phyloP scores from a whole-genome alignment of 2,329 filamentous ascomycete species.

The Cadophora gregata region DNA sequence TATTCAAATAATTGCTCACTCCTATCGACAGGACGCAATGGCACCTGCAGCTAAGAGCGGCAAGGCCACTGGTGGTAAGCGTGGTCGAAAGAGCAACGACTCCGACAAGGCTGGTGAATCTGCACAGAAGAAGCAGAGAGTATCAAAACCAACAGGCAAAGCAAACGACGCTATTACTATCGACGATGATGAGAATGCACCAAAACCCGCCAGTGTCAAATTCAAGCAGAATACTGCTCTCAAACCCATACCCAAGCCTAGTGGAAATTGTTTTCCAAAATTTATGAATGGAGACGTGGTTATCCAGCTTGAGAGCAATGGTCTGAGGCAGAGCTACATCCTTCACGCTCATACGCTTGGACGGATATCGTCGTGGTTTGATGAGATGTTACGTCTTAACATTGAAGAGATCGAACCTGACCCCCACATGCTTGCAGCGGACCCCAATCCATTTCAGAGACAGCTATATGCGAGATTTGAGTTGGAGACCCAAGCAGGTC shows the following conservation, averaged over 20 bases:
- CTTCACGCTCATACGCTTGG: slow-evolving; percentile 19
- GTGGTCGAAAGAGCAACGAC: not conserved
- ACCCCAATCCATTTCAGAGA: not conserved
- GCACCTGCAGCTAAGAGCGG: not conserved
- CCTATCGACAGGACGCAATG: not conserved
- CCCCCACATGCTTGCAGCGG: not conserved
- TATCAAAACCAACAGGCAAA: not conserved
- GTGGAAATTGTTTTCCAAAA: slow-evolving; percentile 15
- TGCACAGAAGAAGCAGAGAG: not conserved
- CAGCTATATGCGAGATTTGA: slow-evolving; percentile 20
- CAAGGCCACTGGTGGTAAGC: not conserved
- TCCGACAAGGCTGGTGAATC: not conserved
- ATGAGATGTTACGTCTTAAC: slow-evolving; percentile 7
- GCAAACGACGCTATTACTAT: not conserved
- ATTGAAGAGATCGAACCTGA: slow-evolving; percentile 14
- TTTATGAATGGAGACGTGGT: slow-evolving; percentile 26
- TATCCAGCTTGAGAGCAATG: slow-evolving; percentile 11
- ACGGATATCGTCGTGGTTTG: slow-evolving; percentile 24
- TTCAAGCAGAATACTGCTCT: not conserved
- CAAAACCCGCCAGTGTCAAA: not conserved
- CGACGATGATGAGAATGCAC: not conserved
- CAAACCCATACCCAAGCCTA: not conserved
- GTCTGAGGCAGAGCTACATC: slow-evolving; percentile 15
- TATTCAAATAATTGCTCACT: not conserved
- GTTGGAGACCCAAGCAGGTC: slow-evolving; percentile 1